Evolutionary conservation across 495 filamentous ascomycete species (phyloP).

Genomic region (Hyaloscypha hepaticicola): DNA sequence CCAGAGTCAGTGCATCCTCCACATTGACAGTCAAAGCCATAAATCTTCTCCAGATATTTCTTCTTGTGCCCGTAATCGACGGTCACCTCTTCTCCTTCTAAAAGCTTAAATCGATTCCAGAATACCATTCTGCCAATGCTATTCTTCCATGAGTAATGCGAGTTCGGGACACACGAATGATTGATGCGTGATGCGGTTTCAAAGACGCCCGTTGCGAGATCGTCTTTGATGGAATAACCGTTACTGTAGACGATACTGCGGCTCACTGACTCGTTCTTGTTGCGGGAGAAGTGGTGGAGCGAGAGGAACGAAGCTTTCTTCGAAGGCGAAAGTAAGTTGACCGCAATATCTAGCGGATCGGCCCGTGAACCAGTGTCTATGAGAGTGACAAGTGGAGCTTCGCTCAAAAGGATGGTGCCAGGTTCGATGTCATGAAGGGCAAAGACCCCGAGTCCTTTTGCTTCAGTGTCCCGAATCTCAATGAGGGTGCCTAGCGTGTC

Average conservation of each 20-base stretch:
- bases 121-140: constrained; percentile 20
- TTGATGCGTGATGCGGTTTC: constrained; percentile 26
- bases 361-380: constrained; percentile 14
- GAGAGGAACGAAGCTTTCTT: constrained; percentile 6
- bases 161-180: constrained; percentile 30
- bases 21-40: constrained; percentile 29
- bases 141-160: constrained; percentile 16
- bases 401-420: constrained; percentile 17
- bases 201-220: constrained; percentile 20
- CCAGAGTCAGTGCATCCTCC: constrained; percentile 19
- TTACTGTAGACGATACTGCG: constrained; percentile 24
- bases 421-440: constrained; percentile 18
- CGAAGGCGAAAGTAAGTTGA: constrained; percentile 10
- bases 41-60: constrained; percentile 16
- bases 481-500: constrained; percentile 21
- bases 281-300: constrained; percentile 9
- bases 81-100: constrained; percentile 27
- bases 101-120: constrained; percentile 20
- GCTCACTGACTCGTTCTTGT: constrained; percentile 9
- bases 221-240: constrained; percentile 18
- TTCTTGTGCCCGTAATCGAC: constrained; percentile 28
- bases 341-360: constrained; percentile 15
- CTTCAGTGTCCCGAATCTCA: constrained; percentile 12
- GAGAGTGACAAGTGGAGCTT: constrained; percentile 22
- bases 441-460: constrained; percentile 23